Base-by-base conservation (phyloP, 2,329 filamentous ascomycete genomes). In the Botryosphaeria dothidea region DNA sequence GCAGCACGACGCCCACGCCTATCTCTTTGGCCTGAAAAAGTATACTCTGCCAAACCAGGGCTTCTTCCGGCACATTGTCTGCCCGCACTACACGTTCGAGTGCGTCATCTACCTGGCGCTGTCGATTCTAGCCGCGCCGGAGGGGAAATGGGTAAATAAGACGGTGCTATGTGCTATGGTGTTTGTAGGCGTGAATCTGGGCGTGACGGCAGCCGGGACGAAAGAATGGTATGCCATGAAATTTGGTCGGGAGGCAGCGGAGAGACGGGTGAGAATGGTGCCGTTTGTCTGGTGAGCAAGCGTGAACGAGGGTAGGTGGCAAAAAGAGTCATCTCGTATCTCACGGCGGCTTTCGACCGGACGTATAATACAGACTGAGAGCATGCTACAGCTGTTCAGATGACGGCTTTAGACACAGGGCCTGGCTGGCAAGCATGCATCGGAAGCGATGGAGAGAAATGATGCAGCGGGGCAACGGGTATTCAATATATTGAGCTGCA, bases 81-180 rank as follows among this genome's bases (percentile, higher is more conserved):
- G 91, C 71, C 93, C 95, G 19, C 95, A 99, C 78, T 99, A 98
- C 77, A 91, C 91, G 3, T 92, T 90, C 72, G 95, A 98, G 79
- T 93, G 92, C 73, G 75, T 90, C 45, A 87, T 97, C 66, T 98
- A 99, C 75, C 74, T 93, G 21, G 85, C 90, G n/a, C 79, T 99
- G 68, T 86, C 92, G 2, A 78, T 95, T 51, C 76, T 90, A 43
- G 88, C 89, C 31, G 92, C 93, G 0, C 93, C 93, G 0, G 71
- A 79, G 7, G 90, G 88, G 11, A 78, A 81, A 34, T 68, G 85
- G 64, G 75, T 92, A 66, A 97, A 97, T 77, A 85, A 81, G 74
- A 94, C 93, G 0, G 76, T 97, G 48, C 72, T 91, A 38, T 86
- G 86, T 64, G 92, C 87, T 5, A 72, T 91, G 45, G 71, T 88